phyloP scores from a whole-genome alignment of 192 early-diverging fungal species.

The Backusella psychrophila region DNA sequence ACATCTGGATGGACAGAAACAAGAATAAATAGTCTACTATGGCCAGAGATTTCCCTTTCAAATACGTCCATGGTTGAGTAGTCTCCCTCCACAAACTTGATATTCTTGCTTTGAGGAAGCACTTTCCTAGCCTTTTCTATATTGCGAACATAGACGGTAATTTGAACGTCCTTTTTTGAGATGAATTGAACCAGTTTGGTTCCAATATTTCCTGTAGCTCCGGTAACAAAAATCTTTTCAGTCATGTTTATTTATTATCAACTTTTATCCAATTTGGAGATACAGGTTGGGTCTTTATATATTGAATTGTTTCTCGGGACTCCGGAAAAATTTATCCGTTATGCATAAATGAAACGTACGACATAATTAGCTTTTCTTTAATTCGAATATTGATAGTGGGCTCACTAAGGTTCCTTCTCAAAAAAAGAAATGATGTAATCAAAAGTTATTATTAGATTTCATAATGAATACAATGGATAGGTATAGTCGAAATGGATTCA shows the following conservation, averaged over 20 bases:
- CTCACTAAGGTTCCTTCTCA: too few species aligned
- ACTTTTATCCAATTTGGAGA: too few species aligned
- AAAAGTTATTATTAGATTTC: too few species aligned
- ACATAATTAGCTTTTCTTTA: too few species aligned
- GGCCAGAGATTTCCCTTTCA: conserved; percentile 7
- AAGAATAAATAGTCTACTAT: conserved; percentile 19
- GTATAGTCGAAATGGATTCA: too few species aligned
- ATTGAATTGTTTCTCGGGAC: too few species aligned
- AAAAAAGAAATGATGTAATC: too few species aligned
- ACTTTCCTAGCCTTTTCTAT: neutral
- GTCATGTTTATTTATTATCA: neutral
- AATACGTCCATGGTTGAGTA: neutral
- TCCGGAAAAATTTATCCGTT: too few species aligned
- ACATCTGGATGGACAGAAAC: neutral
- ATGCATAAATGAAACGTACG: too few species aligned
- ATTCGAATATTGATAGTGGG: too few species aligned
- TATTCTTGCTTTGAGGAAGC: neutral
- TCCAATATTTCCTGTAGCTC: conserved; percentile 25
- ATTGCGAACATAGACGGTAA: conserved; percentile 15
- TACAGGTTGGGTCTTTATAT: too few species aligned
- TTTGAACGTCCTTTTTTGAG: neutral
- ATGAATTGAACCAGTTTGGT: conserved; percentile 5
- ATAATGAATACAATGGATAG: too few species aligned
- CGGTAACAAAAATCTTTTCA: conserved; percentile 19
- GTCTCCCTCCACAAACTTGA: conserved; percentile 9